Evolutionary conservation across 1,284 basidiomycete species (phyloP), one percentile per base, ranked within the genome.

Genomic region (Heterobasidion occidentale): DNA sequence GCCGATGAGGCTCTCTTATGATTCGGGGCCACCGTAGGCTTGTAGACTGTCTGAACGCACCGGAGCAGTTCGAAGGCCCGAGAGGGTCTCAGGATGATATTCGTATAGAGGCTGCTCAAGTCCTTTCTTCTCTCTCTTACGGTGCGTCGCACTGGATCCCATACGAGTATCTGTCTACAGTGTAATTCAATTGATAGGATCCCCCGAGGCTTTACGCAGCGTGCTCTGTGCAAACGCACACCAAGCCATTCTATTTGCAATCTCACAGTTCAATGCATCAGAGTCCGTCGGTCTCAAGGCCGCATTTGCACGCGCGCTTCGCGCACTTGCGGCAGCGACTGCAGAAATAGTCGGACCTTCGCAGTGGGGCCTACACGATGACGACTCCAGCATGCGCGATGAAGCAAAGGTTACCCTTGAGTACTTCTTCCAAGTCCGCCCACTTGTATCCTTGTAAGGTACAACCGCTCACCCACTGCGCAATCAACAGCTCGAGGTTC

Each of bases 101-200:
- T 42, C 78, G 83, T 8, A 75, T 83, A 51, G 88, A 90, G 63
- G 85, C 88, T 0, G 85, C 87, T 0, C 84, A 89, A 62, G 76
- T 90, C 45, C 74, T 90, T 15, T 77, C 86, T 0, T 90, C 88
- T 0, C 73, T 91, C 9, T 78, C 87, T 0, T 85, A 86, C 59
- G 86, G 84, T 83, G 58, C 51, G 66, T 27, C 27, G 4, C 27
- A 27, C 27, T 27, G 27, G 27, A 27, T 1, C 27, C 27, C 27
- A 5, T 27, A 27, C 27, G 27, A 27, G 27, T 27, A 5, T 27
- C 4, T 27, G 27, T 27, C 27, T 27, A 27, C 6, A 27, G 27
- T 6, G 27, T 20, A 9, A 19, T 27, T 33, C 47, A 27, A 27
- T 49, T 14, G 49, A 34, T 48, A 84, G 84, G 86, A 36, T 83